Percentiles rank a stretch among this genome's conserved stretches.
These are phyloP conservation scores for Aspergillus ellipticus DNA, from an alignment of 495 filamentous ascomycete genomes.

Conservation along the genomic window DNA sequence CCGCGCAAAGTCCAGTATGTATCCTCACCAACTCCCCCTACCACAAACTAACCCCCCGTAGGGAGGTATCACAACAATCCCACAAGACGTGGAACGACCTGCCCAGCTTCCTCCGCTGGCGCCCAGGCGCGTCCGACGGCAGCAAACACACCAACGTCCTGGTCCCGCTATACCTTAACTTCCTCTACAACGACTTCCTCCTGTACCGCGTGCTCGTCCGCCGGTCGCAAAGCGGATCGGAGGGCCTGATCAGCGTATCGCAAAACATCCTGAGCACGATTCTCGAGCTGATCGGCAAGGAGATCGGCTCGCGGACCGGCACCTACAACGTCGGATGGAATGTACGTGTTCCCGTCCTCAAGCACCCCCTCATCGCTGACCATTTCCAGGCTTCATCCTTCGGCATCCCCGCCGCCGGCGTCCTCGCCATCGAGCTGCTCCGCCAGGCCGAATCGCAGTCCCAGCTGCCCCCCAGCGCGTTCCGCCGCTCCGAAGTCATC, in stretches of 20 bases:
- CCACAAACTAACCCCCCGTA: background rate
- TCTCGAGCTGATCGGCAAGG: background rate
- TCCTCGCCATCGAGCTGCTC: constrained; percentile 54
- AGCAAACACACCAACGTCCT: background rate
- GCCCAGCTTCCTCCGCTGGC: constrained; percentile 21
- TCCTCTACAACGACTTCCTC: constrained; percentile 52
- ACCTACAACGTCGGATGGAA: constrained; percentile 1
- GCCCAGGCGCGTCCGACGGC: background rate
- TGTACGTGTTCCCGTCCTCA: background rate
- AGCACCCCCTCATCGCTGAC: background rate
- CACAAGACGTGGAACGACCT: constrained; percentile 8
- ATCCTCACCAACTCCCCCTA: background rate
- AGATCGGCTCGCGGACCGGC: background rate
- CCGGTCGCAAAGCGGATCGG: constrained; percentile 28
- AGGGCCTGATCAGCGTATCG: constrained; percentile 3
- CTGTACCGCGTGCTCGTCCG: constrained; percentile 33
- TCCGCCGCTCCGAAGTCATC: constrained; percentile 53
- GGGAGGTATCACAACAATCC: constrained; percentile 14
- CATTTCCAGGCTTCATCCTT: constrained; percentile 29
- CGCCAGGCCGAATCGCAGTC: constrained; percentile 11
- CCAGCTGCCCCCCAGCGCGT: constrained; percentile 2
- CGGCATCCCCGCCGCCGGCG: constrained; percentile 51
- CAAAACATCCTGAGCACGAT: constrained; percentile 3
- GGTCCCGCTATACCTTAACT: constrained; percentile 31
- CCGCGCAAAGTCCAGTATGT: constrained; percentile 19